Base-by-base conservation (phyloP, 192 early-diverging fungal genomes). In the Podila epigama region DNA sequence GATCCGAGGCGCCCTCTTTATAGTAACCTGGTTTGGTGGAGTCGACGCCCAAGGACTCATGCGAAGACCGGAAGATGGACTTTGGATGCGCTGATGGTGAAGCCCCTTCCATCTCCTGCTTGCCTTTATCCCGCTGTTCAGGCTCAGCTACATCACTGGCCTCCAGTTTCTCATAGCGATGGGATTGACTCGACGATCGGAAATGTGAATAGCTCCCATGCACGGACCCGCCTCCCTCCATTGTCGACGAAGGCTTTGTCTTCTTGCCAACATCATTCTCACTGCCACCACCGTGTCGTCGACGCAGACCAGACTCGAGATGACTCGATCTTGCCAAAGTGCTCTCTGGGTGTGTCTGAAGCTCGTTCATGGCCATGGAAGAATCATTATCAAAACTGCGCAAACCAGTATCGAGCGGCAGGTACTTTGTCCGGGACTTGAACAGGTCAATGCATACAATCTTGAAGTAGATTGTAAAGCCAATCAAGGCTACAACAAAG, bases 391-490 rank as follows among this genome's bases (percentile, higher is more conserved):
- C 73, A 68, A 77, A 68, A 40, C 53, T 77, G 5, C 66, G 53
- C 37, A 72, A 35, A 34, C 69, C 63, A 0, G 80, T 71, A 51
- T 84, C 79, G 16, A 84, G 55, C 0, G 82, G 79, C 16, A 84
- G 42, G 34, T 58, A 84, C 44, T 88, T 84, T 1, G 82, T 73
- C 58, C 83, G 61, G 0, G 68, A 72, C 27, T 70, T 73, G 64
- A 88, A 88, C 0, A 84, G 70, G 25, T 82, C 70, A 4, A 58
- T 29, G 6, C 84, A 80, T 9, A 83, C 58, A 27, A 84, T 63
- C 60, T 86, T 87, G 63, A 79, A 75, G 58, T 81, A 87, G 0
- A 63, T 31, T 0, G 88, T 87, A 22, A 86, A 77, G 3, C 81
- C 60, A 5, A 89, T 57, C 27, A 88, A 44, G 3, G 82, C 82